Evolutionary conservation across 1,284 basidiomycete genomes (phyloP).

Genomic region (Moesziomyces antarcticus): DNA sequence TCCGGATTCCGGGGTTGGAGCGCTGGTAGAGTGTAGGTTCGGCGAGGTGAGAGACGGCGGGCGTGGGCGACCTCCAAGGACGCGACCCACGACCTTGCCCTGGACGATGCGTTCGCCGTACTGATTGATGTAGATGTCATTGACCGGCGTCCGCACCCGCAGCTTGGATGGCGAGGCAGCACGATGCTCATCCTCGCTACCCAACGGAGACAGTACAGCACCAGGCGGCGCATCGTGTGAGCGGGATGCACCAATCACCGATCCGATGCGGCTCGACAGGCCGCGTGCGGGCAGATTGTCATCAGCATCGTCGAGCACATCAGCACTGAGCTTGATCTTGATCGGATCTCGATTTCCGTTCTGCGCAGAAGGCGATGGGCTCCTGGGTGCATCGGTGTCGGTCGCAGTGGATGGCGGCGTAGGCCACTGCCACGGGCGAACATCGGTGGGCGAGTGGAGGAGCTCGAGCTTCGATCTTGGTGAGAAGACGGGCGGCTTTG

Average conservation of each 20-base stretch:
- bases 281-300: slow-evolving; percentile 32
- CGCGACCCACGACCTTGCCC: slow-evolving; percentile 45
- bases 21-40: neutral
- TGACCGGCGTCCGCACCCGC: slow-evolving; percentile 18
- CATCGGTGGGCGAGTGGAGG: slow-evolving; percentile 36
- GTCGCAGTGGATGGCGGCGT: slow-evolving; percentile 7
- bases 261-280: slow-evolving; percentile 20
- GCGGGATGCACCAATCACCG: slow-evolving; percentile 21
- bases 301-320: slow-evolving; percentile 22
- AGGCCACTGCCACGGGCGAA: slow-evolving; percentile 40
- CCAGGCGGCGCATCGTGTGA: neutral
- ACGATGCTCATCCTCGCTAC: neutral
- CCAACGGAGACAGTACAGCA: neutral
- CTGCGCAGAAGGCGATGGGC: slow-evolving; percentile 2
- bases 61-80: slow-evolving; percentile 34
- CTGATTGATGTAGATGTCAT: slow-evolving; percentile 52
- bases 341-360: slow-evolving; percentile 4
- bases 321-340: slow-evolving; percentile 11
- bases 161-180: slow-evolving; percentile 20
- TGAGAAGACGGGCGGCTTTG: slow-evolving; percentile 12
- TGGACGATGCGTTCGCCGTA: slow-evolving; percentile 46
- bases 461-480: slow-evolving; percentile 29
- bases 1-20: neutral
- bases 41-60: slow-evolving; percentile 10
- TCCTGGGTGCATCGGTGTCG: neutral